These are phyloP conservation scores for Yamadazyma triangularis DNA, from an alignment of 1,139 yeast genomes.

Conservation along the genomic window DNA sequence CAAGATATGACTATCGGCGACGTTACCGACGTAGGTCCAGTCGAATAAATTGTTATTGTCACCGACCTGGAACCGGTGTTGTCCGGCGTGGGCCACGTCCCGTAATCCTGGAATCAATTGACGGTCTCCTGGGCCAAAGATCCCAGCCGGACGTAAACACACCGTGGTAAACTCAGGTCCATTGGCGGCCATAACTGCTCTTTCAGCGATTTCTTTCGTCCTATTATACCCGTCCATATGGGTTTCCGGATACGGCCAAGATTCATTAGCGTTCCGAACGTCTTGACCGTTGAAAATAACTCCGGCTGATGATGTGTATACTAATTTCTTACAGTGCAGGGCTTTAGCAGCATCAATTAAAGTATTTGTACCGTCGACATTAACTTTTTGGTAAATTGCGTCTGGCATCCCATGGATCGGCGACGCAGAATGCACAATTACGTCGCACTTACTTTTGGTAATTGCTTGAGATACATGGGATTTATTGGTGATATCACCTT, in stretches of 20 bases:
- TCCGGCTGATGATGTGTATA: constrained; percentile 96
- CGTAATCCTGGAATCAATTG: constrained; percentile 93
- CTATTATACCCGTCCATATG: constrained; percentile 98
- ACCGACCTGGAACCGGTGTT: constrained; percentile 89
- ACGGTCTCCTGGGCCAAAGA: constrained; percentile 98
- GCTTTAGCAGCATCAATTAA: constrained; percentile 63
- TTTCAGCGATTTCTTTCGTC: constrained; percentile 91
- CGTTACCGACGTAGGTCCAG: constrained; percentile 99
- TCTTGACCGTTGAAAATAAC: constrained; percentile 94
- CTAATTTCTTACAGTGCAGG: constrained; percentile 58
- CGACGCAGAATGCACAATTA: constrained; percentile 93
- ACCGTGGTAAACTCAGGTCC: constrained; percentile 61
- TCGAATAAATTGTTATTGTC: constrained; percentile 91
- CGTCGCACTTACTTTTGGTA: constrained; percentile 54
- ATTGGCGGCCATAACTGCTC: constrained; percentile 70
- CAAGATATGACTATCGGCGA: constrained; percentile 91
- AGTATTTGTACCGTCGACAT: constrained; percentile 82
- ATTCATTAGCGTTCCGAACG: constrained; percentile 85
- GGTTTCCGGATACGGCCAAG: constrained; percentile 85
- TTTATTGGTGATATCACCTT: constrained; percentile 81
- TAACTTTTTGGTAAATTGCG: constrained; percentile 80
- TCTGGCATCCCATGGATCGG: constrained; percentile 88
- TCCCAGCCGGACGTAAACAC: constrained; percentile 94
- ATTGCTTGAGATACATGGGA: constrained; percentile 68
- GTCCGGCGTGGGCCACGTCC: constrained; percentile 77